Conservation (phyloP, 768 basidiomycete species). For the Paxillus ammoniavirescens region DNA sequence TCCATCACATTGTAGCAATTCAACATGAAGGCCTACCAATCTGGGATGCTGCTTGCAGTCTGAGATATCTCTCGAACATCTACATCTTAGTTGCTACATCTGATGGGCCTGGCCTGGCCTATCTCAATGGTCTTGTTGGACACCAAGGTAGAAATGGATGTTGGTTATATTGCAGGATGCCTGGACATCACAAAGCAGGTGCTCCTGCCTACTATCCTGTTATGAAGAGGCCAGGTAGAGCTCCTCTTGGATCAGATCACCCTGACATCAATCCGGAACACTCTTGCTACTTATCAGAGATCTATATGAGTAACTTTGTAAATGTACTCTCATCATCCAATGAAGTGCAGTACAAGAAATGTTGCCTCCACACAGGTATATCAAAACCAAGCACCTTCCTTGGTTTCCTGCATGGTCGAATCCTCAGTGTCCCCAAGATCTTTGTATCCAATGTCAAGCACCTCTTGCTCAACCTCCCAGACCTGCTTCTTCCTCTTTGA, state of each 20-base stretch:
- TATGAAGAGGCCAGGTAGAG: slow-evolving; percentile 6
- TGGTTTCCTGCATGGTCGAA: too few species aligned
- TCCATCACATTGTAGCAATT: slow-evolving; percentile 14
- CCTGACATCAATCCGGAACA: too few species aligned
- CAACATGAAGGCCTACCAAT: slow-evolving; percentile 18
- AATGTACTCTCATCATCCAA: too few species aligned
- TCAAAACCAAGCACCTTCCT: too few species aligned
- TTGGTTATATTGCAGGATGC: slow-evolving; percentile 28
- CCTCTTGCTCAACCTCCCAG: slow-evolving; percentile 23
- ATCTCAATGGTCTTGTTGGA: too few species aligned
- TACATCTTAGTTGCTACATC: slow-evolving; percentile 12
- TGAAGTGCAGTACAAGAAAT: too few species aligned
- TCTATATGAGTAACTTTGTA: too few species aligned
- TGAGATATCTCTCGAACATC: slow-evolving; percentile 2
- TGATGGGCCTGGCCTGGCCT: too few species aligned
- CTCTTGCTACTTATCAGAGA: too few species aligned
- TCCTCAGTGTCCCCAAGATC: too few species aligned
- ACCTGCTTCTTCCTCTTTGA: slow-evolving; percentile 22
- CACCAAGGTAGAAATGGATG: slow-evolving; percentile 20
- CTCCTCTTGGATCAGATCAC: too few species aligned
- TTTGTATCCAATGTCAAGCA: slow-evolving; percentile 39
- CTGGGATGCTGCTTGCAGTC: slow-evolving; percentile 17
- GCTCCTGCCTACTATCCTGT: slow-evolving; percentile 35
- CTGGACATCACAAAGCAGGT: slow-evolving; percentile 32
- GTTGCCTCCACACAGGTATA: too few species aligned